phyloP scores from a whole-genome alignment of 2,329 filamentous ascomycete species.

The Phialophora tarda region DNA sequence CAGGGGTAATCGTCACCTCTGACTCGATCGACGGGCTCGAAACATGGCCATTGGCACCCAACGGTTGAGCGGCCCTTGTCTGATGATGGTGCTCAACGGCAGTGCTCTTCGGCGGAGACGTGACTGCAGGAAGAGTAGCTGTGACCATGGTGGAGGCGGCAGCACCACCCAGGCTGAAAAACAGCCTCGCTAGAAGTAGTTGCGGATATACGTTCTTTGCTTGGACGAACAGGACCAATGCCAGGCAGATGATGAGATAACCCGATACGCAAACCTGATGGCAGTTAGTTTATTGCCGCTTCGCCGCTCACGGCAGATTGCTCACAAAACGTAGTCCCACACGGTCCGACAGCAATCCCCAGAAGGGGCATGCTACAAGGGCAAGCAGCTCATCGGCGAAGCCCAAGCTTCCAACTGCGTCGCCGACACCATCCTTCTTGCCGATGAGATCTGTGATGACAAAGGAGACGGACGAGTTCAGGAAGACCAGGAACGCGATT shows the following conservation, averaged over 20 bases:
- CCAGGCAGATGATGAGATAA: constrained; percentile 78
- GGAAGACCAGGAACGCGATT: constrained; percentile 69
- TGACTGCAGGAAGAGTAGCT: constrained; percentile 79
- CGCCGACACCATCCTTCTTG: constrained; percentile 60
- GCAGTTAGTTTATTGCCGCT: constrained; percentile 19
- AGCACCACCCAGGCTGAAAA: constrained; percentile 91
- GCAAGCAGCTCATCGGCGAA: constrained; percentile 58
- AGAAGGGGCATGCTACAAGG: constrained; percentile 55
- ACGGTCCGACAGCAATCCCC: constrained; percentile 57
- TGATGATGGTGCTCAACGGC: constrained; percentile 30
- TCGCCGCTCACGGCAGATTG: constrained; percentile 7
- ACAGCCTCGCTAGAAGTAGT: constrained; percentile 78
- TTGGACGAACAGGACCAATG: constrained; percentile 82
- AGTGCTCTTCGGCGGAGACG: constrained; percentile 30
- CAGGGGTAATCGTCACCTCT: constrained; percentile 65
- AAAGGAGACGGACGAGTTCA: constrained; percentile 68
- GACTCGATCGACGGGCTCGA: constrained; percentile 61
- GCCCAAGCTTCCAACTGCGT: constrained; percentile 63
- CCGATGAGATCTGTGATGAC: constrained; percentile 68
- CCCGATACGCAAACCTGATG: constrained; percentile 67
- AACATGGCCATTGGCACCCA: constrained; percentile 46
- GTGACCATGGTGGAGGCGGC: constrained; percentile 98
- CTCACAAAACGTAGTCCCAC: constrained; percentile 56
- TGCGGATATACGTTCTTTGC: constrained; percentile 87
- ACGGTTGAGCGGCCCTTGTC: constrained; percentile 11